phyloP scores from a whole-genome alignment of 1,284 basidiomycete genomes.

The Heliocybe sulcata region DNA sequence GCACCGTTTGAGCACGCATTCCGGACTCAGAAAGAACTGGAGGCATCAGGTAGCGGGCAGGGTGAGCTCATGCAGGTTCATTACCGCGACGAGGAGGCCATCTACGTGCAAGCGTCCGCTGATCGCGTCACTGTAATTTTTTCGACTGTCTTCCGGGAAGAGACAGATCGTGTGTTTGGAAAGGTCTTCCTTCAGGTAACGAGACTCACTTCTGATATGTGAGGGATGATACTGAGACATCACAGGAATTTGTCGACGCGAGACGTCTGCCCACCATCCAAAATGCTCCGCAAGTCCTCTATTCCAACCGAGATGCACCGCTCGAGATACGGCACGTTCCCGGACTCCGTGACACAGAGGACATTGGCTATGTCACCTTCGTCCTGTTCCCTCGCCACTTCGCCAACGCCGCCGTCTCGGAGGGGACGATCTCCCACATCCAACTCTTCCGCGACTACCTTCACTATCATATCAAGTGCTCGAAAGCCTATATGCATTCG shows the following conservation, averaged over 20 bases:
- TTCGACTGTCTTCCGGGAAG: constrained; percentile 94
- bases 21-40: constrained; percentile 79
- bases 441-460: constrained; percentile 98
- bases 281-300: constrained; percentile 97
- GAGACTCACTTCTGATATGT: constrained; percentile 3
- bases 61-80: constrained; percentile 90
- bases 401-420: constrained; percentile 62
- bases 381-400: constrained; percentile 98
- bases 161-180: constrained; percentile 95
- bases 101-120: constrained; percentile 88
- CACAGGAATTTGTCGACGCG: constrained; percentile 97
- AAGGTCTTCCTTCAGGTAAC: constrained; percentile 94
- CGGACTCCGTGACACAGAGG: constrained; percentile 79
- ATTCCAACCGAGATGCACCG: constrained; percentile 92
- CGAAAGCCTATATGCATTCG: constrained; percentile 99
- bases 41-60: constrained; percentile 55
- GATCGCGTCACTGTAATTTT: constrained; percentile 99
- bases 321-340: constrained; percentile 89
- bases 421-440: constrained; percentile 90
- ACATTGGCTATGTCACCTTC: constrained; percentile 98
- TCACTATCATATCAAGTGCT: constrained; percentile 99
- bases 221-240: neutral
- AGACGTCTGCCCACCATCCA: constrained; percentile 90
- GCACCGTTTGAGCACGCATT: constrained; percentile 95
- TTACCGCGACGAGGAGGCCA: constrained; percentile 95